Evolutionary conservation across 805 yeast genomes (phyloP).

Genomic region (Kuraishia ogatae): DNA sequence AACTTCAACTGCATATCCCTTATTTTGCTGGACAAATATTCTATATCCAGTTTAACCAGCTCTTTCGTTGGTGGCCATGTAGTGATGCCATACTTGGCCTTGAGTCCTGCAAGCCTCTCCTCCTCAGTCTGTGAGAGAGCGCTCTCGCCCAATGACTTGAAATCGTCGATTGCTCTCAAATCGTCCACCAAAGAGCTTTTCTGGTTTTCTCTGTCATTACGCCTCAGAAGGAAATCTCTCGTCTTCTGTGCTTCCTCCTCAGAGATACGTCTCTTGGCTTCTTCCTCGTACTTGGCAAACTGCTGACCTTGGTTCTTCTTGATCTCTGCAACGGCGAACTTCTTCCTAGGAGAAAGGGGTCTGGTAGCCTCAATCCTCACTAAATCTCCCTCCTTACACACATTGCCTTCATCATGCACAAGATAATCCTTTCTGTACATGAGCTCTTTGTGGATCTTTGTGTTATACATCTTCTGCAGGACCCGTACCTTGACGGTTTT

Average conservation of each 20-base stretch:
- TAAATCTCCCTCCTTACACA: conserved; percentile 91
- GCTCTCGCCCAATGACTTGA: conserved; percentile 9
- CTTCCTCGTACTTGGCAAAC: conserved; percentile 68
- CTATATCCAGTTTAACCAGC: conserved; percentile 29
- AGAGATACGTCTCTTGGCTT: conserved; percentile 60
- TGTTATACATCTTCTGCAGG: conserved; percentile 65
- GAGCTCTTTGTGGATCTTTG: conserved; percentile 64
- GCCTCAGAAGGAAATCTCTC: conserved; percentile 42
- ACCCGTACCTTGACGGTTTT: conserved; percentile 94
- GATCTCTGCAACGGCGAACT: conserved; percentile 88
- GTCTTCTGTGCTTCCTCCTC: conserved; percentile 57
- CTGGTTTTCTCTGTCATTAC: conserved; percentile 18
- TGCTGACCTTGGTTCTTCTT: conserved; percentile 86
- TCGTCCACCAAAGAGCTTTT: conserved; percentile 21
- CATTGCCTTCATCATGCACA: conserved; percentile 89
- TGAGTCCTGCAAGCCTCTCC: conserved; percentile 27
- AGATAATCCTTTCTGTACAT: conserved; percentile 73
- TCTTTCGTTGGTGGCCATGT: conserved; percentile 37
- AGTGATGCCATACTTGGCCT: conserved; percentile 34
- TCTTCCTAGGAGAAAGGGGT: conserved; percentile 73
- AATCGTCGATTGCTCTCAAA: conserved; percentile 12
- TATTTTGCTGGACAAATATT: conserved; percentile 21
- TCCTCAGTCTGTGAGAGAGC: conserved; percentile 19
- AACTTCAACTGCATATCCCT: conserved; percentile 25
- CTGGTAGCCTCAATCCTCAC: conserved; percentile 89